Conservation (phyloP, 371 early-diverging fungal genomes). For the Entomophthora muscae region DNA sequence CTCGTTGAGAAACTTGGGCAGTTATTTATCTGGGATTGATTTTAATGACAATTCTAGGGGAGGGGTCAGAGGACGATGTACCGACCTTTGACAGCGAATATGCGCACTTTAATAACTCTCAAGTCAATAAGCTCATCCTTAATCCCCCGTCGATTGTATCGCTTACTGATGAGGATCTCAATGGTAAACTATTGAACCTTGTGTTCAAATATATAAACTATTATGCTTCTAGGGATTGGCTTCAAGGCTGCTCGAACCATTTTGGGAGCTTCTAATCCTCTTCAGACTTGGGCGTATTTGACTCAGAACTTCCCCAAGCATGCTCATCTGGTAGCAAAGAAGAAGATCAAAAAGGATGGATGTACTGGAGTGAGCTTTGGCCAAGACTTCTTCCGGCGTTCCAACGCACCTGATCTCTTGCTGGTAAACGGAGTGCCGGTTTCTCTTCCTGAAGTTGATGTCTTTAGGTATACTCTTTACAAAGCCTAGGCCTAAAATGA, state of each 20-base stretch:
- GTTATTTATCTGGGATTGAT: neutral
- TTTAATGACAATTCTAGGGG: neutral
- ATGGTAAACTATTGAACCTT: constrained; percentile 16
- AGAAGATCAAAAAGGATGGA: constrained; percentile 13
- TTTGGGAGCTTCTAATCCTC: constrained; percentile 28
- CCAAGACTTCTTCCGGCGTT: neutral
- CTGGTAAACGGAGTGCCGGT: constrained; percentile 50
- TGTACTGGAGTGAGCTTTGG: neutral
- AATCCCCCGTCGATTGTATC: constrained; percentile 34
- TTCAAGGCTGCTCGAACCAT: constrained; percentile 49
- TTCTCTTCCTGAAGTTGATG: constrained; percentile 31
- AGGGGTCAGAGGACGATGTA: neutral
- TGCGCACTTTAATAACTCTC: neutral
- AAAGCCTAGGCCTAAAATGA: neutral
- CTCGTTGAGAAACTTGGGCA: too few relatives aligned
- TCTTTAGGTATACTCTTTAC: constrained; percentile 32
- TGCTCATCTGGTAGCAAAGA: constrained; percentile 40
- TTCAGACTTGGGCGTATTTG: constrained; percentile 37
- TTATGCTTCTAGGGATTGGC: constrained; percentile 24
- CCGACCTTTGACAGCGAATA: constrained; percentile 1
- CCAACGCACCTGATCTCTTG: constrained; percentile 22
- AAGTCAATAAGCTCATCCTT: constrained; percentile 11
- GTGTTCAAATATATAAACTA: neutral
- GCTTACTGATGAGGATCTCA: constrained; percentile 31
- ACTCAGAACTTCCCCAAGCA: constrained; percentile 73